Base-by-base conservation (phyloP, 495 filamentous ascomycete genomes). In the Astrothelium macrocarpum region DNA sequence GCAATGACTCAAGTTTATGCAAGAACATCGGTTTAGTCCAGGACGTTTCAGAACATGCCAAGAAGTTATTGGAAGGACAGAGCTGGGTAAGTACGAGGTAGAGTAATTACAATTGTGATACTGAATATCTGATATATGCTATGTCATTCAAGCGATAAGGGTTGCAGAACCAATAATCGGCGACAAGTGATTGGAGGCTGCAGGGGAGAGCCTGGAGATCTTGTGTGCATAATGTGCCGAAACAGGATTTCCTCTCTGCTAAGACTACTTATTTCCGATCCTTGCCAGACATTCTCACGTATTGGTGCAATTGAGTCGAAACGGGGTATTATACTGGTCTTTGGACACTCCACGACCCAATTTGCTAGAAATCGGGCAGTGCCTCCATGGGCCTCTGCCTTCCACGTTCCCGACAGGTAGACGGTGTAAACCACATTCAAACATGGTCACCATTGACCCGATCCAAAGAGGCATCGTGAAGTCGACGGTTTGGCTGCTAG, bases 231-330 rank as follows among this genome's bases (percentile, higher is more conserved):
- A 29, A 25, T 7, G 29, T 20, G 16, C 49, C 49, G 25, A 56
- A 56, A 56, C 49, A 26, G 49, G 49, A 12, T 56, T 56, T 56
- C 49, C 20, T 56, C 5, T 20, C 2, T 11, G 29, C 45, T 29
- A 56, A 28, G 20, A 56, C 29, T 20, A 29, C 5, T 29, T 29
- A 11, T 20, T 29, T 20, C 49, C 5, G 49, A 56, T 56, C 49
- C 4, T 11, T 56, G 49, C 49, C 49, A 11, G 49, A 26, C 20
- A n/a, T 56, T 20, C 20, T 20, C 49, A 26, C 9, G 20, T 56
- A 25, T 56, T 56, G 9, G 29, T 56, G 49, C 49, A 56, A 56
- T 29, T 56, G 49, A 56, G 29, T 56, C 23, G 49, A 56, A 56
- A 56, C 49, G 45, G n/a, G 14, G 45, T n/a, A 16, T 20, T 12